Evolutionary conservation across 257 asterid genomes (phyloP).

Genomic region (Galeopsis tetrahit): DNA sequence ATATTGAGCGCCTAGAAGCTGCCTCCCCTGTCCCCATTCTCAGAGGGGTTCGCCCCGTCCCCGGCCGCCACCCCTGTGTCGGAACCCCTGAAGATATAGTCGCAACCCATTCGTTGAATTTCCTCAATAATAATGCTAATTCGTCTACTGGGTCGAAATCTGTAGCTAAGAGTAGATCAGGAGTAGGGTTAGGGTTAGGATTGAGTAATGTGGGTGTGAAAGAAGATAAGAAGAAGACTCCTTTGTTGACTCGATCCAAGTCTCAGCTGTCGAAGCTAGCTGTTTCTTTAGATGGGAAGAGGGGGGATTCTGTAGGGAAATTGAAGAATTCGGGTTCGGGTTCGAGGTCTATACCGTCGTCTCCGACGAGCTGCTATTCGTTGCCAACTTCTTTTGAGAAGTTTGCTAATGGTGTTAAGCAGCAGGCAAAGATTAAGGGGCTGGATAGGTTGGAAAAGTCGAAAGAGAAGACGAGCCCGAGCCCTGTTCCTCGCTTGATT

Average conservation of each 20-base stretch:
- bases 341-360: conserved; percentile 91
- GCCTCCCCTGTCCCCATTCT: conserved; percentile 97
- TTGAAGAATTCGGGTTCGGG: conserved; percentile 64
- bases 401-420: conserved; percentile 82
- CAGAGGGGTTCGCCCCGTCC: conserved; percentile 80
- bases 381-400: conserved; percentile 93
- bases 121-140: conserved; percentile 61
- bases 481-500: conserved; percentile 51
- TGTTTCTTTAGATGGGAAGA: conserved; percentile 64
- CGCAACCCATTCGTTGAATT: conserved; percentile 86
- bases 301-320: conserved; percentile 63
- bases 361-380: conserved; percentile 94
- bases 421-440: conserved; percentile 78
- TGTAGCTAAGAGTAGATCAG: conserved; percentile 46
- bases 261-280: conserved; percentile 76
- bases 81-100: conserved; percentile 95
- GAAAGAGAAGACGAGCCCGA: conserved; percentile 56
- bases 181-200: conserved; percentile 36
- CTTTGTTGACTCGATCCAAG: conserved; percentile 74
- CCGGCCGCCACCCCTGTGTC: conserved; percentile 96
- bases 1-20: conserved; percentile 88
- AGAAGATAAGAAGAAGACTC: conserved; percentile 62
- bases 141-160: conserved; percentile 52
- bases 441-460: conserved; percentile 68
- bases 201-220: conserved; percentile 41